These are phyloP conservation scores for Fusarium secorum DNA, from an alignment of 2,329 filamentous ascomycete genomes.

Conservation along the genomic window DNA sequence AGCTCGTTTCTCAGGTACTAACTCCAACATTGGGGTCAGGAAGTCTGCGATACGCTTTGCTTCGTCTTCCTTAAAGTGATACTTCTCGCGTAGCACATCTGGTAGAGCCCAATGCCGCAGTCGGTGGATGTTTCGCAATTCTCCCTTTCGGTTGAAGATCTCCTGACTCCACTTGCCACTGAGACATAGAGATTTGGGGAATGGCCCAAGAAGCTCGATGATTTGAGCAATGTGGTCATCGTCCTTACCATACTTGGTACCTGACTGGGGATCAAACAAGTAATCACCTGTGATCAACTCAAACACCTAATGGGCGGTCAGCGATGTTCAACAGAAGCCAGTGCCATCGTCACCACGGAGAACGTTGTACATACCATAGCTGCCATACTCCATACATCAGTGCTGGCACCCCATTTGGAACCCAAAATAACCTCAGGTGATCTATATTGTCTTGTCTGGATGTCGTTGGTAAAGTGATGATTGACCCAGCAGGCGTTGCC, in stretches of 20 bases:
- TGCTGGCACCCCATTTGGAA: conserved; percentile 98
- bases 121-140: conserved; percentile 95
- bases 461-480: conserved; percentile 99
- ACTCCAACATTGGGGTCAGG: conserved; percentile 87
- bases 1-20: conserved; percentile 85
- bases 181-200: conserved; percentile 90
- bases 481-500: conserved; percentile 99
- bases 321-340: not conserved
- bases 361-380: conserved; percentile 76
- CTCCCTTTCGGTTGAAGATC: conserved; percentile 97
- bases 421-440: conserved; percentile 97
- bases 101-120: conserved; percentile 94
- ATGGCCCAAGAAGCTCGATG: conserved; percentile 92
- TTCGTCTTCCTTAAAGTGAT: conserved; percentile 89
- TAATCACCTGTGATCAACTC: conserved; percentile 98
- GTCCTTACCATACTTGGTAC: conserved; percentile 98
- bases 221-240: conserved; percentile 99
- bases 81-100: conserved; percentile 94
- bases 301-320: conserved; percentile 73
- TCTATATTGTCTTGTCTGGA: conserved; percentile 95
- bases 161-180: conserved; percentile 98
- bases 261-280: conserved; percentile 96
- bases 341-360: not conserved
- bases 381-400: conserved; percentile 99
- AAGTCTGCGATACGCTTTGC: conserved; percentile 81